A percentile compares a stretch with the other conserved stretches of the same genome.
Conservation (phyloP, 2,329 filamentous ascomycete species). For the Diaporthe eres region DNA sequence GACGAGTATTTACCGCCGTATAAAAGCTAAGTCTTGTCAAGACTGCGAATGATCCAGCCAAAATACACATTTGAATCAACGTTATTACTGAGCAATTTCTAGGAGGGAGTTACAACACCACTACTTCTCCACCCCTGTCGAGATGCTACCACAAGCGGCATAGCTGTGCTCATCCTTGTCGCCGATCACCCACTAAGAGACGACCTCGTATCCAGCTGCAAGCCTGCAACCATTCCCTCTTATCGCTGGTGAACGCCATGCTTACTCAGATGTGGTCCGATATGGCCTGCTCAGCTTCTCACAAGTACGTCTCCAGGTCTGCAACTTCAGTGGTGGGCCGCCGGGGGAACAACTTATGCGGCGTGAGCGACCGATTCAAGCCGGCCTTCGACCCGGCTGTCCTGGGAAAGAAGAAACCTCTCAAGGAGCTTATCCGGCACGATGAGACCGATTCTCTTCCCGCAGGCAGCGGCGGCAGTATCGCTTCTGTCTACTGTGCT, state of each 20-base stretch:
- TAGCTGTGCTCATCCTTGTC: slow-evolving; percentile 16
- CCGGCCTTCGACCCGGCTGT: background rate
- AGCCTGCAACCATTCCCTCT: background rate
- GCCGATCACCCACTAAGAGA: slow-evolving; percentile 14
- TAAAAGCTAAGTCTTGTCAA: background rate
- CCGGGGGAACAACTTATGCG: background rate
- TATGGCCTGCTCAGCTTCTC: slow-evolving; percentile 7
- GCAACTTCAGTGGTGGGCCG: background rate
- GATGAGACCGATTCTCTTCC: background rate
- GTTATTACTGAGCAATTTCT: background rate
- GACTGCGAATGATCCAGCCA: too few species aligned
- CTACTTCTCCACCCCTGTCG: background rate
- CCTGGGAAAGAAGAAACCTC: background rate
- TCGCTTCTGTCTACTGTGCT: background rate
- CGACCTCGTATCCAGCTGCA: slow-evolving; percentile 17
- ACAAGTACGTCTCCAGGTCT: background rate
- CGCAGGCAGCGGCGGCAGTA: background rate
- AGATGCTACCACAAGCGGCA: background rate
- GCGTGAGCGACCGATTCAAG: background rate
- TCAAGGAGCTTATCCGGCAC: background rate
- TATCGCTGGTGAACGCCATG: background rate
- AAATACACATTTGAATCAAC: background rate
- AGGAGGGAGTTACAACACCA: too few species aligned
- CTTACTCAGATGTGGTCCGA: slow-evolving; percentile 29
- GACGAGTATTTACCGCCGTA: background rate